Percentiles rank a stretch among this genome's conserved stretches.
Evolutionary conservation across 805 yeast species (phyloP).

Genomic region (Cyberlindnera nakhonratchasimensis): DNA sequence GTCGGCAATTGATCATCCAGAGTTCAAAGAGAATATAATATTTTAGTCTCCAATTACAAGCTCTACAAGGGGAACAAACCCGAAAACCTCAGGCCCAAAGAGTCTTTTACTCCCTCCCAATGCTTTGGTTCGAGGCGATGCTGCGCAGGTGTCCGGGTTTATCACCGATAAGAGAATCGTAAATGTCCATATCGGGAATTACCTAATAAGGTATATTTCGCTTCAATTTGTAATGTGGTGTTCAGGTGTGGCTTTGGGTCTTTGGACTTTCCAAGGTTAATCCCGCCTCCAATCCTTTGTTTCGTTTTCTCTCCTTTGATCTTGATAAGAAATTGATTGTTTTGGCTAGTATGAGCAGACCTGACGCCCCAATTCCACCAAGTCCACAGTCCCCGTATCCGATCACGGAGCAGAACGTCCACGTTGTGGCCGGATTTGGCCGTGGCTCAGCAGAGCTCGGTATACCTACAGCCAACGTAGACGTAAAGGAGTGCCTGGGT

Average conservation of each 20-base stretch:
- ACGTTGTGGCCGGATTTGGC: constrained; percentile 82
- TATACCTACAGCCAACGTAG: constrained; percentile 91
- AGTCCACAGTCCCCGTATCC: constrained; percentile 48
- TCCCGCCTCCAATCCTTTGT: too few relatives aligned
- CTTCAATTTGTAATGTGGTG: too few relatives aligned
- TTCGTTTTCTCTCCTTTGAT: not conserved
- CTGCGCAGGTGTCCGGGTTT: not conserved
- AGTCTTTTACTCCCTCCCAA: too few relatives aligned
- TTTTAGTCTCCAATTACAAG: too few relatives aligned
- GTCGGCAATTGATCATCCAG: not conserved
- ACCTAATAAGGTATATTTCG: not conserved
- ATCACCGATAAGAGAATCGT: not conserved
- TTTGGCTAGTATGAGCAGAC: constrained; percentile 23
- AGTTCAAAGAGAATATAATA: too few relatives aligned
- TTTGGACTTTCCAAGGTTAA: not conserved
- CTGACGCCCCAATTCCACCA: constrained; percentile 34
- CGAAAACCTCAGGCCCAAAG: too few relatives aligned
- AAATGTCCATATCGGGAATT: not conserved
- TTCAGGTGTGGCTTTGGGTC: not conserved
- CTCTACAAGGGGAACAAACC: too few relatives aligned
- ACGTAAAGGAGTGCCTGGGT: constrained; percentile 43
- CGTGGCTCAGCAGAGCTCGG: constrained; percentile 93
- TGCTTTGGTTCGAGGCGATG: too few relatives aligned
- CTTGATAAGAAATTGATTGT: too few relatives aligned
- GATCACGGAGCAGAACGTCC: constrained; percentile 39